Percentiles rank a stretch among this genome's conserved stretches.
Conservation (phyloP, 768 basidiomycete genomes). For the Macrolepiota albuminosa region DNA sequence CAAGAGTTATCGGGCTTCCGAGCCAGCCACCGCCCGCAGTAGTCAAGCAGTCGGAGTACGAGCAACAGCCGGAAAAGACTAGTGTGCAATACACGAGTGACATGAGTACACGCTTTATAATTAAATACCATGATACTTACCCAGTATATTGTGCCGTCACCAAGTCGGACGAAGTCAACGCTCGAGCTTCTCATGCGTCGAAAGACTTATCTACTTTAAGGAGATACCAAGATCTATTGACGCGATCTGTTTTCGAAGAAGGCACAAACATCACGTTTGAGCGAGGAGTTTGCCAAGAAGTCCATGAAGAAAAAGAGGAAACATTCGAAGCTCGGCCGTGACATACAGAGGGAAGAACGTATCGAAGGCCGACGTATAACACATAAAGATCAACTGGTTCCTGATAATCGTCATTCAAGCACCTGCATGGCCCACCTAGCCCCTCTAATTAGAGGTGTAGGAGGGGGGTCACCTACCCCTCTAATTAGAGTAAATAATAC, state of each 20-base stretch:
- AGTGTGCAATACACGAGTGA: neutral
- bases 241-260: neutral
- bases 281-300: neutral
- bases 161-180: neutral
- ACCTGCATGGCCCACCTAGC: too few species aligned
- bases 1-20: neutral
- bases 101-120: neutral
- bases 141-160: neutral
- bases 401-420: neutral
- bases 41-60: neutral
- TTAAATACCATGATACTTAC: neutral
- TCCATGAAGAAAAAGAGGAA: neutral
- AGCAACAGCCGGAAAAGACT: constrained; percentile 7
- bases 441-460: too few species aligned
- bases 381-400: neutral
- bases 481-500: too few species aligned
- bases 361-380: neutral
- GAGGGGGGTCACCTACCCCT: too few species aligned
- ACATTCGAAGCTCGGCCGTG: too few species aligned
- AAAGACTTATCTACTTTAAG: neutral
- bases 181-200: neutral
- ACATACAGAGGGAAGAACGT: neutral
- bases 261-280: neutral
- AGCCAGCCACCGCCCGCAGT: neutral
- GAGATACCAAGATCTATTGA: neutral